These are phyloP conservation scores for Trypanosoma theileri DNA, from an alignment of 208 protist species.

Conservation along the genomic window DNA sequence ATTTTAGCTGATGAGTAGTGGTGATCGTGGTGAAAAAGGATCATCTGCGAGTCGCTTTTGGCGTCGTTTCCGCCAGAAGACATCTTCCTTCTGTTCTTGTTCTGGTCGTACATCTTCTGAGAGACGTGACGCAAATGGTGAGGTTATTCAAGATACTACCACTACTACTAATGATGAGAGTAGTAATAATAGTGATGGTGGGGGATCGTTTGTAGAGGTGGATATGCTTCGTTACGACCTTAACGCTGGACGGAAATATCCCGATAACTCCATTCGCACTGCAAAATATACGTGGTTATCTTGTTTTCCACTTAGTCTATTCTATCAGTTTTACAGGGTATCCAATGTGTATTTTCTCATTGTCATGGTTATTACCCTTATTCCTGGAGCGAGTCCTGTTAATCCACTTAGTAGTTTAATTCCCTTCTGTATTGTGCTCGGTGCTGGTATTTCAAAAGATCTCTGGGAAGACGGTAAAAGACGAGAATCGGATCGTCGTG, in stretches of 20 bases:
- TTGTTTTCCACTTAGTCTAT: conserved; percentile 62
- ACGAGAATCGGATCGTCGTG: conserved; percentile 49
- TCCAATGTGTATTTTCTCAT: conserved; percentile 95
- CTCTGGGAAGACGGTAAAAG: conserved; percentile 84
- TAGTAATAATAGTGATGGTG: conserved; percentile 5
- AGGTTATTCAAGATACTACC: no score
- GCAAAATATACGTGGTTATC: conserved; percentile 67
- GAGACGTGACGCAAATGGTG: no score
- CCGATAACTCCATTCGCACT: conserved; percentile 63
- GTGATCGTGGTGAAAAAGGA: no score
- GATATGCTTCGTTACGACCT: conserved; percentile 53
- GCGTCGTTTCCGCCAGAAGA: no score
- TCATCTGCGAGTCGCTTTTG: no score
- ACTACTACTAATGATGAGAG: conserved; percentile 15
- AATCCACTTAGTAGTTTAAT: conserved; percentile 86
- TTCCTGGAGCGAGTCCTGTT: conserved; percentile 86
- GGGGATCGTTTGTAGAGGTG: conserved; percentile 40
- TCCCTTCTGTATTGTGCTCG: conserved; percentile 86
- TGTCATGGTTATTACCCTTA: conserved; percentile 82
- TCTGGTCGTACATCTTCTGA: no score
- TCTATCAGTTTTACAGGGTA: conserved; percentile 89
- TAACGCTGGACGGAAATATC: conserved; percentile 47
- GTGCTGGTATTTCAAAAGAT: conserved; percentile 83
- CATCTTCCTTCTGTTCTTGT: no score
- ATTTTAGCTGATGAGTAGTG: no score